These are phyloP conservation scores for Phytophthora sp. DNA, from an alignment of 352 stramenopile species.

Conservation along the genomic window DNA sequence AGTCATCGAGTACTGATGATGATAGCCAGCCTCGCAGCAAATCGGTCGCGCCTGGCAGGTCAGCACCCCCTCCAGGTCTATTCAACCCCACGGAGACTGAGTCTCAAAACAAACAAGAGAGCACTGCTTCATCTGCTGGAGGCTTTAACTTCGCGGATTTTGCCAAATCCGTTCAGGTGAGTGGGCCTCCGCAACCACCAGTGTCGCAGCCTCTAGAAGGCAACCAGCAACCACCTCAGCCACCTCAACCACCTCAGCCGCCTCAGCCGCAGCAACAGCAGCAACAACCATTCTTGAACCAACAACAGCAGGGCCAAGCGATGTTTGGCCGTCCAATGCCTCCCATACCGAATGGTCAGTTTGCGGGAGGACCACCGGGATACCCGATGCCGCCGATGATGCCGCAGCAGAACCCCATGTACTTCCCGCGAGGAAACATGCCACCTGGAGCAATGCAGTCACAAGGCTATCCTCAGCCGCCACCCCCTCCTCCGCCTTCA, in stretches of 20 bases:
- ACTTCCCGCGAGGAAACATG: constrained; percentile 35
- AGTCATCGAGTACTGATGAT: not conserved
- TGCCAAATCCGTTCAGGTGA: constrained; percentile 47
- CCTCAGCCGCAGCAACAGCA: constrained; percentile 24
- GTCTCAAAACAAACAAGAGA: constrained; percentile 11
- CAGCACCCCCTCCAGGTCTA: constrained; percentile 32
- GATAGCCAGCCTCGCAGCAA: constrained; percentile 22
- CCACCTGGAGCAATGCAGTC: constrained; percentile 25
- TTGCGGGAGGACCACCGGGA: constrained; percentile 13
- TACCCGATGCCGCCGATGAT: constrained; percentile 38
- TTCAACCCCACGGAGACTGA: constrained; percentile 11
- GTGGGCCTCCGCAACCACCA: constrained; percentile 14
- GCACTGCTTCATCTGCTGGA: too few relatives aligned
- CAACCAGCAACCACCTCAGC: constrained; percentile 16
- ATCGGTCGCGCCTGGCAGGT: constrained; percentile 18
- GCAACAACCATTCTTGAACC: constrained; percentile 30
- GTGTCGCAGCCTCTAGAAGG: constrained; percentile 25
- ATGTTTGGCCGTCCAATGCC: constrained; percentile 30
- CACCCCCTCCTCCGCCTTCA: constrained; percentile 29
- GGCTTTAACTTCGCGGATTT: constrained; percentile 57
- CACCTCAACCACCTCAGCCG: constrained; percentile 2
- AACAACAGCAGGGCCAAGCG: constrained; percentile 29
- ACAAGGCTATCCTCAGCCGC: constrained; percentile 34
- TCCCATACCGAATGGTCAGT: constrained; percentile 33
- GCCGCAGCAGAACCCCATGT: constrained; percentile 35